Conservation (phyloP, 2,329 filamentous ascomycete genomes). For the Curvularia eragrostidis region DNA sequence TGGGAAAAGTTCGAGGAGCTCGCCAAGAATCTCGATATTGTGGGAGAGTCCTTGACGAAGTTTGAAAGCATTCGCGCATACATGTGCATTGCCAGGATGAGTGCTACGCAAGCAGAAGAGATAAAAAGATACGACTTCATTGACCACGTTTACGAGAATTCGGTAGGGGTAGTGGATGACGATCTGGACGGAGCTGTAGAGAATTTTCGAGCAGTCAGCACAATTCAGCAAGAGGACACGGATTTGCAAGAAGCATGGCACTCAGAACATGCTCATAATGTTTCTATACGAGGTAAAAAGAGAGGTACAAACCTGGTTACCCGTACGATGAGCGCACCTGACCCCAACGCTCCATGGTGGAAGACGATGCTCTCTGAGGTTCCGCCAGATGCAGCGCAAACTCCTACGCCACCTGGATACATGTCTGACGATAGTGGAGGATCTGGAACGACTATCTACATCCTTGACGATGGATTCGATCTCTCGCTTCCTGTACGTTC, state of each 20-base stretch:
- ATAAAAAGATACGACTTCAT: not conserved
- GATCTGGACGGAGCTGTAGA: not conserved
- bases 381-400: not conserved
- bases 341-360: not conserved
- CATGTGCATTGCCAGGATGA: not conserved
- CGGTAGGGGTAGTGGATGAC: not conserved
- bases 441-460: slow-evolving; percentile 14
- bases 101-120: not conserved
- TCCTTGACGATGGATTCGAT: slow-evolving; percentile 19
- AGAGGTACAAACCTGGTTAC: not conserved
- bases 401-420: not conserved
- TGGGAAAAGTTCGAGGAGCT: not conserved
- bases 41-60: not conserved
- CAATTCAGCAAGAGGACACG: not conserved
- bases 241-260: not conserved
- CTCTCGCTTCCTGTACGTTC: slow-evolving; percentile 4
- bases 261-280: not conserved
- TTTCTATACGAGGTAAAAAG: not conserved
- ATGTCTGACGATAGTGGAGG: slow-evolving; percentile 13
- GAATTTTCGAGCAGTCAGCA: not conserved
- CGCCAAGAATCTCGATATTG: not conserved
- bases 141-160: not conserved
- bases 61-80: not conserved
- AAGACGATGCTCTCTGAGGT: slow-evolving; percentile 1
- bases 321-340: not conserved